phyloP scores from a whole-genome alignment of 768 basidiomycete genomes.

The Rhizopogon sp. region DNA sequence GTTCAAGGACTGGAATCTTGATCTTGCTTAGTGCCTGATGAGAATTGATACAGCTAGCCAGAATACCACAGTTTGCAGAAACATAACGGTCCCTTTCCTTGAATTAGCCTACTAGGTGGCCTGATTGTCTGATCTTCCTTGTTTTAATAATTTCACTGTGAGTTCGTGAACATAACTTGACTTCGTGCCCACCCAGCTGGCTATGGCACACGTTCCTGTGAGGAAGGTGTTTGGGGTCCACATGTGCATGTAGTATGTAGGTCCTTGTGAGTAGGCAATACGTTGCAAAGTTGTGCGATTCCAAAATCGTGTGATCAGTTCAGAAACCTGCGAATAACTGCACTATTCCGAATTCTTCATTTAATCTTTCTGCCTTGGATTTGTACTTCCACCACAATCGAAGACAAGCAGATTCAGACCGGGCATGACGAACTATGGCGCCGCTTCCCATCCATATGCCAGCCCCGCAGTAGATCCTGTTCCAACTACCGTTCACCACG shows the following conservation, averaged over 20 bases:
- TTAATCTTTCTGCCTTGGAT: neutral
- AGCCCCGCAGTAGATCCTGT: conserved; percentile 10
- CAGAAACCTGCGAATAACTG: neutral
- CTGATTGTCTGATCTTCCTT: neutral
- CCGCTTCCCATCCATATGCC: conserved; percentile 18
- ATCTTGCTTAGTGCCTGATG: conserved; percentile 1
- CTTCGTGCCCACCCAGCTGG: neutral
- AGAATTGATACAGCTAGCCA: neutral
- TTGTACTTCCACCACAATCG: neutral
- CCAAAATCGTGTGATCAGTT: conserved; percentile 2
- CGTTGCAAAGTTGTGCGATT: neutral
- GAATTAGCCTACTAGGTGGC: too few relatives aligned
- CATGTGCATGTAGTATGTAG: neutral
- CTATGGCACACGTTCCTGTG: too few relatives aligned
- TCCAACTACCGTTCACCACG: conserved; percentile 14
- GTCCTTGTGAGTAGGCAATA: conserved; percentile 1
- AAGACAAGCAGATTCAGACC: neutral
- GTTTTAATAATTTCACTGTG: neutral
- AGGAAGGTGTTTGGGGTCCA: neutral
- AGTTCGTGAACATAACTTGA: neutral
- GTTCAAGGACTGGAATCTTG: neutral
- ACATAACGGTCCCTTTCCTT: too few relatives aligned
- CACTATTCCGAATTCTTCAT: neutral
- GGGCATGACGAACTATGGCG: conserved; percentile 23
- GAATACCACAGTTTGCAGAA: too few relatives aligned